These are phyloP conservation scores for Russula compacta DNA, from an alignment of 768 basidiomycete species.

Conservation along the genomic window DNA sequence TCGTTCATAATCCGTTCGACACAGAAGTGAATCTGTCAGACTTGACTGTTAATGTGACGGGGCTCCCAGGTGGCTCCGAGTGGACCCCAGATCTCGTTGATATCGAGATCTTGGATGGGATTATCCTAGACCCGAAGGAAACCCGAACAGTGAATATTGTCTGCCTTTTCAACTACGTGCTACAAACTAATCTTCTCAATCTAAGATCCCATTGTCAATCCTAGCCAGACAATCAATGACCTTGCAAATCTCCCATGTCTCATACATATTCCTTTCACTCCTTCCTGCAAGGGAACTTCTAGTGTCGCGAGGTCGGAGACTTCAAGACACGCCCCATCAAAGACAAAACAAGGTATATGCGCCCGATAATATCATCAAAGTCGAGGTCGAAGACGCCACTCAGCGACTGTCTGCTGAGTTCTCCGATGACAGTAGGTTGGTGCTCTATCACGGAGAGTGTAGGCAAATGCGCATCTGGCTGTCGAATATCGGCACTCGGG, in stretches of 20 bases:
- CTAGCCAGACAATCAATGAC: conserved; percentile 42
- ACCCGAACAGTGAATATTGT: conserved; percentile 45
- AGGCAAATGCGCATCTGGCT: conserved; percentile 47
- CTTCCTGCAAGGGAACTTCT: conserved; percentile 61
- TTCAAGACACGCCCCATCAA: conserved; percentile 68
- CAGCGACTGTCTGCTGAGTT: conserved; percentile 56
- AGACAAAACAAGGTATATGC: conserved; percentile 62
- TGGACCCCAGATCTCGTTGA: conserved; percentile 37
- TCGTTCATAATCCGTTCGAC: conserved; percentile 61
- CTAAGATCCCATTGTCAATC: conserved; percentile 55
- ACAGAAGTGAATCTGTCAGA: conserved; percentile 62
- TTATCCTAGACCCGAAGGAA: conserved; percentile 56
- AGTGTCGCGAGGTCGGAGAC: conserved; percentile 58
- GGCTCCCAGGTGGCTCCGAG: conserved; percentile 30
- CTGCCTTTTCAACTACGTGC: neutral
- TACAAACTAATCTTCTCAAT: conserved; percentile 3
- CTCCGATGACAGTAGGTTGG: conserved; percentile 41
- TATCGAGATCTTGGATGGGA: conserved; percentile 51
- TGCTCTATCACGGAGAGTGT: conserved; percentile 62
- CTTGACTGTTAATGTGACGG: conserved; percentile 44
- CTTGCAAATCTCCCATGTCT: conserved; percentile 47
- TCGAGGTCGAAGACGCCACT: conserved; percentile 54
- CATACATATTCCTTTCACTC: conserved; percentile 65
- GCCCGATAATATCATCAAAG: conserved; percentile 49
- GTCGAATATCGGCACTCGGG: conserved; percentile 52